Base-by-base conservation (phyloP, 192 early-diverging fungal species). In the Umbelopsis sp. region DNA sequence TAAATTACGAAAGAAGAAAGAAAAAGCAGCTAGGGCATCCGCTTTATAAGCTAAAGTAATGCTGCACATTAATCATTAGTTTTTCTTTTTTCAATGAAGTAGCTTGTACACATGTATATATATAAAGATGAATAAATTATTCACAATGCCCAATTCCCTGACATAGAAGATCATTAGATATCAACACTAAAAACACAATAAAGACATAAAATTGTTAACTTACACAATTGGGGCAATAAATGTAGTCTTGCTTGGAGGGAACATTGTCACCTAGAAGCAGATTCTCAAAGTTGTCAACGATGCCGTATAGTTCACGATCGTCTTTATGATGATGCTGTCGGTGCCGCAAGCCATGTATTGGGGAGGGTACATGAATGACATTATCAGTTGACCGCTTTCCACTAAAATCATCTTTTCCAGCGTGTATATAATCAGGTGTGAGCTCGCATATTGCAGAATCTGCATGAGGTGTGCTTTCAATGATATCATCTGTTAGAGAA, bases 1-100 rank as follows among this genome's bases (percentile, higher is more conserved):
- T 65, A 88, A 88, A 70, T 80, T 84, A 71, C 74, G 79, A 53
- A 58, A 81, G 30, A 85, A 83, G 61, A 74, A 81, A 44, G 75
- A 79, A 30, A 58, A 41, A 33, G 8, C 10, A 33, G n/a, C 45
- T 18, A 22, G 20, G 27, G 27, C 27, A 61, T 27, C 30, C 16
- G n/a, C 5, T n/a, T 37, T 35, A 3, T 33, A 58, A 61, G 55
- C 10, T 4, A 6, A 49, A 49, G 27, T 11, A 18, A 12, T 33
- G 18, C 55, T 16, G 16, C 33, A 35, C 13, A 58, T 58, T 12
- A 61, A 16, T 4, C 8, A 8, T 35, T 58, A 35, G 2, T 8
- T 30, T 7, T 4, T 25, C 27, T 20, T 21, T 30, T 41, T 41
- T 41, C 5, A 6, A 41, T 0, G 6, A 41, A 41, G 37, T 41